Percentiles rank a stretch among this genome's conserved stretches.
Conservation (phyloP, 2,329 filamentous ascomycete genomes). For the Stachybotrys elegans region DNA sequence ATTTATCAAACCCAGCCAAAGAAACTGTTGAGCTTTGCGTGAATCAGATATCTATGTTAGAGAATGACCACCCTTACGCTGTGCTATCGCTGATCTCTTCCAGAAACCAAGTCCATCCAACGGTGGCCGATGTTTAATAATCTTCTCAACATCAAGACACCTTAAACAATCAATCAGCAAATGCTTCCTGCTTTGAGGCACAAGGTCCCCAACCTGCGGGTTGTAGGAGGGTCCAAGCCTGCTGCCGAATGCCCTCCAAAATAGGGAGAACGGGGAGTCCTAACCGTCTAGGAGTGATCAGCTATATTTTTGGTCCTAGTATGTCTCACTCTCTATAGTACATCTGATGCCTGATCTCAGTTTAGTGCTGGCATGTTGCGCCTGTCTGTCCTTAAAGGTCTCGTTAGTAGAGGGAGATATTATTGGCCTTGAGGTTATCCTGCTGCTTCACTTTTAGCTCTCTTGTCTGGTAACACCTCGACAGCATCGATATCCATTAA, state of each 20-base stretch:
- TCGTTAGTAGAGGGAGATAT: neutral
- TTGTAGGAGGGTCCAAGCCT: neutral
- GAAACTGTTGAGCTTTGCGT: neutral
- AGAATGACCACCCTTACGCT: neutral
- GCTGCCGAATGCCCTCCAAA: neutral
- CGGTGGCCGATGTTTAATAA: neutral
- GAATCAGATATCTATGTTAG: neutral
- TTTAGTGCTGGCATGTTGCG: neutral
- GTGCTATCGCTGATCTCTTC: neutral
- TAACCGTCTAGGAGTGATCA: neutral
- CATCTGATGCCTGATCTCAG: neutral
- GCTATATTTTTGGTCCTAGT: neutral
- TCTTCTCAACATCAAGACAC: neutral
- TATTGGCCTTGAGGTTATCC: neutral
- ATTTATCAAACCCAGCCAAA: neutral
- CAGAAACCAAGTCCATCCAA: neutral
- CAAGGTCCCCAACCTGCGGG: neutral
- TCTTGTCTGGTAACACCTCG: conserved; percentile 18
- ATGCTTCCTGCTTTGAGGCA: neutral
- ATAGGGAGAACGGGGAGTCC: neutral
- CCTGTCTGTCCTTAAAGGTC: neutral
- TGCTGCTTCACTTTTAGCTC: conserved; percentile 7
- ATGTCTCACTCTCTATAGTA: neutral
- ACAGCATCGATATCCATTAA: neutral
- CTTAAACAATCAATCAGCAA: neutral